These are phyloP conservation scores for Talaromyces sp. DNA, from an alignment of 2,329 filamentous ascomycete genomes.

Conservation along the genomic window DNA sequence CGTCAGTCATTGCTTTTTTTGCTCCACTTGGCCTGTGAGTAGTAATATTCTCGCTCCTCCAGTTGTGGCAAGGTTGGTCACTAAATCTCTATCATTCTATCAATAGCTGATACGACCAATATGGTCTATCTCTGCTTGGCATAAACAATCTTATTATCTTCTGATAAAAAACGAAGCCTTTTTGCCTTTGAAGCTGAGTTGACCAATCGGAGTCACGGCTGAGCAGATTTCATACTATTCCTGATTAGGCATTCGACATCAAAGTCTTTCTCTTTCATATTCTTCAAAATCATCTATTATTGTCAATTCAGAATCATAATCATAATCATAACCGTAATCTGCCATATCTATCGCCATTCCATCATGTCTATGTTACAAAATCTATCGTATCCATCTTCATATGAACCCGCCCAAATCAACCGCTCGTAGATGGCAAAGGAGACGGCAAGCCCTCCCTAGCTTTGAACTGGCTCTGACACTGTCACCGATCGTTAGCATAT, in stretches of 20 bases:
- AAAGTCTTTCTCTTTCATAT: not conserved
- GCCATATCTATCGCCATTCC: not conserved
- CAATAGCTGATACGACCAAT: too few species aligned
- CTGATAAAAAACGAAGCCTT: not conserved
- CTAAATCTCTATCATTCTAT: not conserved
- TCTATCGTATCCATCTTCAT: not conserved
- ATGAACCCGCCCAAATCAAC: not conserved
- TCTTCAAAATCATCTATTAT: too few species aligned
- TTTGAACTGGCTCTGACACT: constrained; percentile 69
- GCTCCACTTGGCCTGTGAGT: constrained; percentile 10
- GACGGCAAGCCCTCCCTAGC: constrained; percentile 56
- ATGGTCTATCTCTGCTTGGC: too few species aligned
- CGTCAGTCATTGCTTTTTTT: constrained; percentile 7
- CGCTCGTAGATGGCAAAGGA: constrained; percentile 23
- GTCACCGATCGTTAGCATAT: not conserved
- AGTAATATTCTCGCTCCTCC: not conserved
- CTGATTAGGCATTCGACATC: not conserved
- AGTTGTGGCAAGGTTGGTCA: not conserved
- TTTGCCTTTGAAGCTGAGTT: not conserved
- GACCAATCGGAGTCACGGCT: not conserved
- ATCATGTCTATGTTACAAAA: not conserved
- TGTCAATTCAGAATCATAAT: not conserved
- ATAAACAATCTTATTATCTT: too few species aligned
- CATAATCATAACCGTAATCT: not conserved
- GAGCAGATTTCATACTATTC: not conserved